Conservation (phyloP, 2,329 filamentous ascomycete species). For the Colletotrichum zoysiae region DNA sequence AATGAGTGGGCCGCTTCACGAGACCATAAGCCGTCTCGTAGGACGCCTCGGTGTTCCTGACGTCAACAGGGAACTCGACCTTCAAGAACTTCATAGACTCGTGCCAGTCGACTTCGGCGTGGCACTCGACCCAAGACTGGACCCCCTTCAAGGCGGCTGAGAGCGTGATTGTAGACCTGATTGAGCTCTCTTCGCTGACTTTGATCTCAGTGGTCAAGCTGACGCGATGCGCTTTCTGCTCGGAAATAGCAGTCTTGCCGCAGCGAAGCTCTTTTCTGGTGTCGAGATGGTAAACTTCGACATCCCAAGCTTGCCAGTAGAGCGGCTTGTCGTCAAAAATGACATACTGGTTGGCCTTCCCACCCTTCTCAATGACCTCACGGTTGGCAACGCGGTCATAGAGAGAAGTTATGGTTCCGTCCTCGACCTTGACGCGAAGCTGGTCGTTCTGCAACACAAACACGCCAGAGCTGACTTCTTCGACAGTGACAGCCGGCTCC, state of each 20-base stretch:
- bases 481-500: slow-evolving; percentile 64
- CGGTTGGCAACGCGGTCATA: slow-evolving; percentile 80
- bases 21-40: slow-evolving; percentile 97
- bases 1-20: slow-evolving; percentile 90
- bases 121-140: slow-evolving; percentile 80
- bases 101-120: slow-evolving; percentile 93
- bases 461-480: slow-evolving; percentile 67
- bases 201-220: slow-evolving; percentile 86
- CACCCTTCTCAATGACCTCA: slow-evolving; percentile 79
- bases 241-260: slow-evolving; percentile 76
- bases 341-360: slow-evolving; percentile 90
- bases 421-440: slow-evolving; percentile 77
- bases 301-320: slow-evolving; percentile 98
- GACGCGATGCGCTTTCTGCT: slow-evolving; percentile 79
- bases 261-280: slow-evolving; percentile 82
- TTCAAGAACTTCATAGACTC: slow-evolving; percentile 99
- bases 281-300: slow-evolving; percentile 94
- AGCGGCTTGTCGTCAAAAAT: slow-evolving; percentile 97
- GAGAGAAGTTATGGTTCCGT: slow-evolving; percentile 86
- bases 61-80: slow-evolving; percentile 95
- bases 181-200: slow-evolving; percentile 88
- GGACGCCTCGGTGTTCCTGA: slow-evolving; percentile 90
- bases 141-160: slow-evolving; percentile 74
- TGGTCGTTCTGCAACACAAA: slow-evolving; percentile 86
- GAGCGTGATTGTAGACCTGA: slow-evolving; percentile 88